Conservation (phyloP, 1,284 basidiomycete species). For the Baeospora myosura region DNA sequence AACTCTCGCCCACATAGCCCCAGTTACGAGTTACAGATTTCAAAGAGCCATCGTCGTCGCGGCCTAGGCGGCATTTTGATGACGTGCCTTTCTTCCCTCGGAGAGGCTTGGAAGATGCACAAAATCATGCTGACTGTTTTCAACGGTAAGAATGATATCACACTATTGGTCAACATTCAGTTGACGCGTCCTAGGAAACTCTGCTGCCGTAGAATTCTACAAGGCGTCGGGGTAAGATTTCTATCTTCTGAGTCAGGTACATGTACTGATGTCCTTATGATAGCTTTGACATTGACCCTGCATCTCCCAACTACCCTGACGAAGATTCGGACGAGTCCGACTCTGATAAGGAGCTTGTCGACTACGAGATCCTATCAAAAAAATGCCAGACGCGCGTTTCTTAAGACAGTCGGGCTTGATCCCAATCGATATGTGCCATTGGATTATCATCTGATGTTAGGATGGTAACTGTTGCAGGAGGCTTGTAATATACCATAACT, state of each 20-base stretch:
- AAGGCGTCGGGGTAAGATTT: constrained; percentile 40
- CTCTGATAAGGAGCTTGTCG: constrained; percentile 29
- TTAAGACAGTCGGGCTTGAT: no score
- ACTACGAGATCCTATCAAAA: constrained; percentile 55
- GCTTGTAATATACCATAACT: no score
- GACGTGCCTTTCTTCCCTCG: constrained; percentile 41
- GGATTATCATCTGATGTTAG: no score
- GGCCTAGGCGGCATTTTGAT: constrained; percentile 55
- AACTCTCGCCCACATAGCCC: neutral
- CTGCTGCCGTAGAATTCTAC: constrained; percentile 50
- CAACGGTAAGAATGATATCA: constrained; percentile 36
- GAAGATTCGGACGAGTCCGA: constrained; percentile 22
- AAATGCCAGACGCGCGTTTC: no score
- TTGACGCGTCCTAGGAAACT: constrained; percentile 38
- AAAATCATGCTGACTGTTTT: constrained; percentile 70
- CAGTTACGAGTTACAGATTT: constrained; percentile 72
- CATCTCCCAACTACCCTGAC: constrained; percentile 42
- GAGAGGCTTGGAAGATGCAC: constrained; percentile 46
- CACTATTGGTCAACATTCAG: neutral
- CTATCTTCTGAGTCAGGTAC: neutral
- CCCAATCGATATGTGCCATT: no score
- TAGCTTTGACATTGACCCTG: constrained; percentile 50
- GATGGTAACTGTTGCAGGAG: no score
- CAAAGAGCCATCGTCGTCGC: constrained; percentile 29
- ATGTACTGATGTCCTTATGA: neutral